Percentiles rank a stretch among this genome's conserved stretches.
Conservation (phyloP, 805 yeast genomes). For the Candida germanica region DNA sequence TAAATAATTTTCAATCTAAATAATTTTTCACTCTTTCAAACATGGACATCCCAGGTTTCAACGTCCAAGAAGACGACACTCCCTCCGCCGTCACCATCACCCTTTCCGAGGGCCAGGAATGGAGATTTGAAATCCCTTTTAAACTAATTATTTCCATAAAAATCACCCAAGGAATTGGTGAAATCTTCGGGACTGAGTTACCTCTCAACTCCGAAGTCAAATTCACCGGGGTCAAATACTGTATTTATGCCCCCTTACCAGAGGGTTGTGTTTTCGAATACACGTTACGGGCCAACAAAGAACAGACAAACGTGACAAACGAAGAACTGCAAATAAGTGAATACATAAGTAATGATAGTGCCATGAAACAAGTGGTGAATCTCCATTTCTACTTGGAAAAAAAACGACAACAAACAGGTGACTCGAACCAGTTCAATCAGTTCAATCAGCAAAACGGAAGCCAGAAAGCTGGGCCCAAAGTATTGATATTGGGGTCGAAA, state of each 20-base stretch:
- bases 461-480: slow-evolving; percentile 46
- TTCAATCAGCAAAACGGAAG: slow-evolving; percentile 11
- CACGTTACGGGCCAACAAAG: slow-evolving; percentile 15
- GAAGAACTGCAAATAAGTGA: slow-evolving; percentile 47
- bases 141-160: slow-evolving; percentile 49
- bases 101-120: slow-evolving; percentile 51
- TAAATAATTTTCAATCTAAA: too few relatives aligned
- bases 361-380: slow-evolving; percentile 61
- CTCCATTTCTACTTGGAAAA: slow-evolving; percentile 75
- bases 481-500: slow-evolving; percentile 69
- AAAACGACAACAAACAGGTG: slow-evolving; percentile 31
- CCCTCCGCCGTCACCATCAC: slow-evolving; percentile 15
- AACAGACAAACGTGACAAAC: slow-evolving; percentile 19
- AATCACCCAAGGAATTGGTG: slow-evolving; percentile 70
- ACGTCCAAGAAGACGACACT: slow-evolving; percentile 8
- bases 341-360: slow-evolving; percentile 69
- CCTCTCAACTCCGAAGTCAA: slow-evolving; percentile 58
- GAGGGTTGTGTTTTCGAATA: slow-evolving; percentile 64
- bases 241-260: slow-evolving; percentile 42
- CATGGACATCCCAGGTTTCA: slow-evolving; percentile 17
- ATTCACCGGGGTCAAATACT: slow-evolving; percentile 36
- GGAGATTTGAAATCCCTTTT: slow-evolving; percentile 71
- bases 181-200: slow-evolving; percentile 90
- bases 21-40: too few relatives aligned
- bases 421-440: slow-evolving; percentile 17